Evolutionary conservation across 2,329 filamentous ascomycete species (phyloP), one percentile per base, ranked within the genome.

Genomic region (Aphanocladium album): DNA sequence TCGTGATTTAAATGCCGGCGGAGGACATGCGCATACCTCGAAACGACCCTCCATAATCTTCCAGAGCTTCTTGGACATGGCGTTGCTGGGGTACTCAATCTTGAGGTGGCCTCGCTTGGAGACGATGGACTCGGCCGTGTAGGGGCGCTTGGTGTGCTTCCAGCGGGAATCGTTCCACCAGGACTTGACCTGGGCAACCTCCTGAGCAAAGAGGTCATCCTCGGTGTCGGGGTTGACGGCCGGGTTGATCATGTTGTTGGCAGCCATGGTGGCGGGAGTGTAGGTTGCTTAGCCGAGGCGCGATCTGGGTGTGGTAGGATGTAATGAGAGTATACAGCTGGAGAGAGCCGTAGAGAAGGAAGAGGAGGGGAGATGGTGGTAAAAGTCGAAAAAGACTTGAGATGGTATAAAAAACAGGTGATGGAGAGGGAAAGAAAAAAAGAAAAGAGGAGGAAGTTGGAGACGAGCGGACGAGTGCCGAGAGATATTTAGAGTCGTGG

Each of bases 141-240:
- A 99, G 25, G 95, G 88, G 62, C 95, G 85, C 79, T 90, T 93
- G 69, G 95, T 99, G 77, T 91, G 86, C 73, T 90, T 85, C 95
- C 95, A 99, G 82, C 95, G 85, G 61, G 91, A 85, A 69, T 96
- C 90, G 57, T 81, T 83, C 95, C 95, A 99, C 95, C 95, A 99
- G 75, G 89, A 79, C 84, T 97, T 91, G 67, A 98, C 89, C 67
- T 89, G 86, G 69, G 89, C 86, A 62, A 98, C 91, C 74, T 99
- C 95, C 67, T 89, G 83, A 70, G 86, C 82, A 78, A 89, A 96
- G 70, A 87, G 78, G 69, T 89, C 78, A 63, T 88, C 85, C 71
- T 88, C 85, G 60, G 72, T 67, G 61, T 80, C 77, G 57, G 81
- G 80, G 71, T 85, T 82, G 66, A 85, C 77, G 63, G 83, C 77